Evolutionary conservation across 2,329 filamentous ascomycete genomes (phyloP).

Genomic region (Zymoseptoria tritici): DNA sequence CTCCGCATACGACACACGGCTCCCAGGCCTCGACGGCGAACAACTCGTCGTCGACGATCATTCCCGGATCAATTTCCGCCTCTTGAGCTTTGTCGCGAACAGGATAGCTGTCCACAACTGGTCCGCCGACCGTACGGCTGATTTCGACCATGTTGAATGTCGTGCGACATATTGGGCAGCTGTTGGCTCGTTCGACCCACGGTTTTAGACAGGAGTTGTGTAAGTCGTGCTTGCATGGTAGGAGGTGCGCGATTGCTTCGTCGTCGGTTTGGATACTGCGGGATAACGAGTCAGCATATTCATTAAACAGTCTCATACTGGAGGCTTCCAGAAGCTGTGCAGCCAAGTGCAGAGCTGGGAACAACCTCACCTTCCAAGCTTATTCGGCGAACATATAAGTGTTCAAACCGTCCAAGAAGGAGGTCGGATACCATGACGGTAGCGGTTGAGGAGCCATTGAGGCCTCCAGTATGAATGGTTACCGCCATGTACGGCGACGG

Average conservation of each 20-base stretch:
- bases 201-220: constrained; percentile 88
- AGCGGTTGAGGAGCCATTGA: constrained; percentile 15
- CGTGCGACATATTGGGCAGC: constrained; percentile 92
- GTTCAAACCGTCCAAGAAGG: constrained; percentile 35
- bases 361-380: constrained; percentile 34
- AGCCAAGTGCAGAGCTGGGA: constrained; percentile 19
- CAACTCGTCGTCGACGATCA: constrained; percentile 59
- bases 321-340: constrained; percentile 26
- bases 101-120: constrained; percentile 51
- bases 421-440: constrained; percentile 24
- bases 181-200: constrained; percentile 95
- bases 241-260: constrained; percentile 52
- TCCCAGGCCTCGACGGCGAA: constrained; percentile 53
- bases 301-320: constrained; percentile 17
- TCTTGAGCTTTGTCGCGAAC: constrained; percentile 84
- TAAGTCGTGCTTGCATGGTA: constrained; percentile 81
- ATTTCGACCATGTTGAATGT: constrained; percentile 87
- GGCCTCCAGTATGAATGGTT: constrained; percentile 23
- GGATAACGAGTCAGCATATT: constrained; percentile 19
- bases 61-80: constrained; percentile 76
- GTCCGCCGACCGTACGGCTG: constrained; percentile 63
- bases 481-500: constrained; percentile 16
- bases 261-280: constrained; percentile 35
- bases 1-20: constrained; percentile 79
- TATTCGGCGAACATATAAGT: constrained; percentile 32